Evolutionary conservation across 1,284 basidiomycete species (phyloP).

Genomic region (Golubevia sp.): DNA sequence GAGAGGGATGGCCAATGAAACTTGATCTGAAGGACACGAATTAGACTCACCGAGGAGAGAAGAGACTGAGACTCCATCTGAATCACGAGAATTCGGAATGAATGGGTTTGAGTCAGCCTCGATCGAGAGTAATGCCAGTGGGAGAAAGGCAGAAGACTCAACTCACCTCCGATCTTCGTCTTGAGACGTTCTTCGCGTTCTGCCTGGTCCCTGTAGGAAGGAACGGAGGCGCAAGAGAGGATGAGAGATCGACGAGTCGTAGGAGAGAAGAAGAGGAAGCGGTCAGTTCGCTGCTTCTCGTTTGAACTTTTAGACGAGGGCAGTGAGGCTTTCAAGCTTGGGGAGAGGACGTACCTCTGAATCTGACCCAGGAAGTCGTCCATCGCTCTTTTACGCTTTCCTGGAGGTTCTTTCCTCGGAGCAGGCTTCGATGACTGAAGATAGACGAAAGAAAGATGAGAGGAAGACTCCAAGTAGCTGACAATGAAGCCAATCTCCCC

Average conservation of each 20-base stretch:
- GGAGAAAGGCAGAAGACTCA: no score
- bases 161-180: conserved; percentile 70
- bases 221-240: conserved; percentile 4
- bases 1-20: no score
- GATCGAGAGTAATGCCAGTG: no score
- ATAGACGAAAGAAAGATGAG: neutral
- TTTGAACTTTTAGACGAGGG: no score
- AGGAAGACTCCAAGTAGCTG: conserved; percentile 6
- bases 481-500: conserved; percentile 9
- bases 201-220: conserved; percentile 76
- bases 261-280: no score
- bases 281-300: no score
- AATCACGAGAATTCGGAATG: no score
- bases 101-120: no score
- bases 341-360: conserved; percentile 21
- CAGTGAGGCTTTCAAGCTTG: no score
- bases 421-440: neutral
- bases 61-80: no score
- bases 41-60: neutral
- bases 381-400: conserved; percentile 34
- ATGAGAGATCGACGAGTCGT: conserved; percentile 8
- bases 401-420: conserved; percentile 18
- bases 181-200: conserved; percentile 80
- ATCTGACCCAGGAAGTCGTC: conserved; percentile 33
- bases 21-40: conserved; percentile 15